These are phyloP conservation scores for Aspergillus coremiiformis DNA, from an alignment of 495 filamentous ascomycete species.

Conservation along the genomic window DNA sequence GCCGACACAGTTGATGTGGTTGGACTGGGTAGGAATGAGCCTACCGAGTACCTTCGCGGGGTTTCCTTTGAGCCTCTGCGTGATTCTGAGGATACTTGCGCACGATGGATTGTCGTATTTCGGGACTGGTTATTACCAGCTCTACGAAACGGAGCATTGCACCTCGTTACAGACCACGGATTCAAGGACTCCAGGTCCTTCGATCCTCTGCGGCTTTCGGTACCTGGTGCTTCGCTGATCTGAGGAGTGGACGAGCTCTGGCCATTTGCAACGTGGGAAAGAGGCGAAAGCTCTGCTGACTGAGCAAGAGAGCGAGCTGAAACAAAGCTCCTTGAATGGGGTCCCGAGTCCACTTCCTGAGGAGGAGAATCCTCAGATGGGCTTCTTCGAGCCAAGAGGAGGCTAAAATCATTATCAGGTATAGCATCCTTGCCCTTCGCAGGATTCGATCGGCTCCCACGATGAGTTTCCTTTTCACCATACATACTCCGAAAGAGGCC, in stretches of 20 bases:
- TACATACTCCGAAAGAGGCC: constrained; percentile 50
- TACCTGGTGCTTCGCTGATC: background rate
- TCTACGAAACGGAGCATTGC: constrained; percentile 17
- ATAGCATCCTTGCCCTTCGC: constrained; percentile 4
- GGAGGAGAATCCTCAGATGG: background rate
- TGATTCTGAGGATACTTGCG: background rate
- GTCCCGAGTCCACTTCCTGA: background rate
- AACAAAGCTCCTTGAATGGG: background rate
- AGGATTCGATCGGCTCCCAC: background rate
- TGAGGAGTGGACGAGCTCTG: background rate
- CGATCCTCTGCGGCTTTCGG: background rate
- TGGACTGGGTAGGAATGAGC: constrained; percentile 2
- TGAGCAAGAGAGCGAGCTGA: background rate
- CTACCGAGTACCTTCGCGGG: background rate
- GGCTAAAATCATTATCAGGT: constrained; percentile 10
- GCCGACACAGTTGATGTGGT: background rate
- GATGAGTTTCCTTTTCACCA: constrained; percentile 27
- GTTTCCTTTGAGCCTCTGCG: background rate
- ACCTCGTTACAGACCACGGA: constrained; percentile 28
- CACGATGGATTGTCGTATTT: background rate
- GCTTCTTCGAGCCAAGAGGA: constrained; percentile 21
- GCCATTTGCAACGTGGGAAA: background rate
- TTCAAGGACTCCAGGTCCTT: constrained; percentile 10
- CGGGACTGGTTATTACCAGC: background rate
- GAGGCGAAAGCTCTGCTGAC: background rate